phyloP scores from a whole-genome alignment of 176 grass and related monocot species.

The Luzula sylvatica region DNA sequence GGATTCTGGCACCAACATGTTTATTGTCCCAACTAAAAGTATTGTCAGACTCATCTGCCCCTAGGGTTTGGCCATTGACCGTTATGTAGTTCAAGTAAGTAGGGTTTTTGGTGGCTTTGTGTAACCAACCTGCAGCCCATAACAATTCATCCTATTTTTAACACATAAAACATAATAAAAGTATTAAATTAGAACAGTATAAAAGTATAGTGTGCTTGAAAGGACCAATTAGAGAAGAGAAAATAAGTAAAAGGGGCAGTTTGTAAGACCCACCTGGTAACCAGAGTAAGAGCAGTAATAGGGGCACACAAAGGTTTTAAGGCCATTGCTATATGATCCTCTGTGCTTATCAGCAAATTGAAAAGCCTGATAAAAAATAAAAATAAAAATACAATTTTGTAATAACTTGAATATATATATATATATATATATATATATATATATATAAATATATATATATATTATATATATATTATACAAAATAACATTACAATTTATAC shows the following conservation, averaged over 20 bases:
- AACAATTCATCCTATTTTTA: conserved; percentile 64
- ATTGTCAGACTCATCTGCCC: conserved; percentile 84
- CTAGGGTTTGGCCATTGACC: conserved; percentile 69
- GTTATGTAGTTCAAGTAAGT: conserved; percentile 70
- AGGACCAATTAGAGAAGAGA: conserved; percentile 15
- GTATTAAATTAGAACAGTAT: conserved; percentile 2
- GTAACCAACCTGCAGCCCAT: conserved; percentile 88
- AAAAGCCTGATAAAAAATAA: conserved; percentile 39
- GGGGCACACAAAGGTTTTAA: conserved; percentile 56
- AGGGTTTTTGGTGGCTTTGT: conserved; percentile 67
- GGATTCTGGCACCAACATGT: conserved; percentile 77
- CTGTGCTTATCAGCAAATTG: conserved; percentile 86
- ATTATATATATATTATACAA: background rate
- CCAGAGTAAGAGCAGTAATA: conserved; percentile 98
- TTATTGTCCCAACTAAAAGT: conserved; percentile 98
- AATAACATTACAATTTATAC: too few species aligned
- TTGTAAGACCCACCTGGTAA: conserved; percentile 56
- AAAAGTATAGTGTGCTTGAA: background rate
- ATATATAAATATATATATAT: background rate
- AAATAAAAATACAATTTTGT: too few species aligned
- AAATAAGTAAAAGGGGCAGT: background rate
- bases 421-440: too few species aligned
- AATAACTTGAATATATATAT: too few species aligned
- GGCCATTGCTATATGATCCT: conserved; percentile 58
- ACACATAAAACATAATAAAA: background rate